Base-by-base conservation (phyloP, 2,329 filamentous ascomycete species). In the Ascochyta viciae-villosae region DNA sequence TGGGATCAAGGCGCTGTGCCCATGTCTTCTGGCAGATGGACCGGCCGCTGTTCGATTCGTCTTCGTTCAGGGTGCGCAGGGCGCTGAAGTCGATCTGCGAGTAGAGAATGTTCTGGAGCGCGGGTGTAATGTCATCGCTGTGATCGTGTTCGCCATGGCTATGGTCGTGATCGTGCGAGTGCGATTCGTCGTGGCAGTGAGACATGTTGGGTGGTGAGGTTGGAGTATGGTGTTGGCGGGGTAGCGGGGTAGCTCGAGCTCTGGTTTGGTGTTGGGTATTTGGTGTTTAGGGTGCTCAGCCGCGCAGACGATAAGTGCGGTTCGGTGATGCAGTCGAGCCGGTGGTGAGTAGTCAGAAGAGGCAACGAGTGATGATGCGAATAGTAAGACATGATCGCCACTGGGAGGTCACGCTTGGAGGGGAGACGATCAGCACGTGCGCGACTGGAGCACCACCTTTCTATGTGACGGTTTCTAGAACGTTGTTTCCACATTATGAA, bases 11-110 rank as follows among this genome's bases (percentile, higher is more conserved):
- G 51, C 95, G 83, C 77, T 98, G 89, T 6, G 85, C 84, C 93
- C 93, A 99, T 52, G 92, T 91, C 82, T 99, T 99, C 78, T 92
- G 87, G 33, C 96, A 86, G 27, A 98, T 84, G 1, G 85, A 85
- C 64, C 85, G 85, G 16, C 93, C 95, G 0, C 87, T 84, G 56
- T 87, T 85, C 7, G 86, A 79, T 13, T 78, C 75, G 10, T 86
- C 82, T 78, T 98, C 95, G 75, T 99, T 99, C 50, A 97, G 80
- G 0, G 94, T 95, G 34, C 82, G 86, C 60, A 99, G 87, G 26
- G 87, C 85, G 77, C 91, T 89, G 78, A 98, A 97, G 74, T 93
- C 87, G 76, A 99, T 92, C 74, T 96, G 90, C 62, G 91, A 87
- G 80, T 97, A 98, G 33, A 99, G 87, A 38, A 92, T 92, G 67